These are phyloP conservation scores for Cinchona pubescens DNA, from an alignment of 257 asterid species.

Conservation along the genomic window DNA sequence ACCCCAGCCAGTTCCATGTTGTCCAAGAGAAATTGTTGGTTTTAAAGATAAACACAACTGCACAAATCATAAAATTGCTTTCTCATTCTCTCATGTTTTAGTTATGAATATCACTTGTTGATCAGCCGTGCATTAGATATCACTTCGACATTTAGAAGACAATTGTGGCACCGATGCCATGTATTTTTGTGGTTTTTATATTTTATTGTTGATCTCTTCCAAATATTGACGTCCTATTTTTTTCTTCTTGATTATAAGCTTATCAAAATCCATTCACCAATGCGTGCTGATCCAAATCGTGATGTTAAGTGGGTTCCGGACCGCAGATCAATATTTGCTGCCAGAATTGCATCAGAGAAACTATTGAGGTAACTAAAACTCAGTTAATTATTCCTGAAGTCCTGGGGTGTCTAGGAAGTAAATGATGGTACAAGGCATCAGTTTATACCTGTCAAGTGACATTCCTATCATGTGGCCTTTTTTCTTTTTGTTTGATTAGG, in stretches of 20 bases:
- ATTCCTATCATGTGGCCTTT: not conserved
- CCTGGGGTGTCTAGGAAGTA: not conserved
- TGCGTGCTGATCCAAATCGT: constrained; percentile 85
- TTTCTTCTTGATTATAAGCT: constrained; percentile 43
- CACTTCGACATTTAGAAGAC: not conserved
- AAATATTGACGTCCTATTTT: not conserved
- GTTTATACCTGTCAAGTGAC: not conserved
- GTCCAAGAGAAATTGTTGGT: not conserved
- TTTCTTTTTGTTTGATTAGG: not conserved
- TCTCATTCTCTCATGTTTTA: not conserved
- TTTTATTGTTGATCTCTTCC: not conserved
- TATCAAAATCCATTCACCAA: constrained; percentile 90
- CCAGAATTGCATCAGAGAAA: constrained; percentile 80
- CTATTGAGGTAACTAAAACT: constrained; percentile 52
- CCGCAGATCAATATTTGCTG: constrained; percentile 54
- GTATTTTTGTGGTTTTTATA: not conserved
- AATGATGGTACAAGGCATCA: not conserved
- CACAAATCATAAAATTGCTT: not conserved
- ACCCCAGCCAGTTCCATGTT: not conserved
- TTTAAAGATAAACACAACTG: not conserved
- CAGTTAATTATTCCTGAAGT: not conserved
- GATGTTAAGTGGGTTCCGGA: constrained; percentile 74
- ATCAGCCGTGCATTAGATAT: not conserved
- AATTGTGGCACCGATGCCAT: not conserved
- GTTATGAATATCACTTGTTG: not conserved